phyloP scores from a whole-genome alignment of 371 early-diverging fungal genomes.

The Rhizopus arrhizus region DNA sequence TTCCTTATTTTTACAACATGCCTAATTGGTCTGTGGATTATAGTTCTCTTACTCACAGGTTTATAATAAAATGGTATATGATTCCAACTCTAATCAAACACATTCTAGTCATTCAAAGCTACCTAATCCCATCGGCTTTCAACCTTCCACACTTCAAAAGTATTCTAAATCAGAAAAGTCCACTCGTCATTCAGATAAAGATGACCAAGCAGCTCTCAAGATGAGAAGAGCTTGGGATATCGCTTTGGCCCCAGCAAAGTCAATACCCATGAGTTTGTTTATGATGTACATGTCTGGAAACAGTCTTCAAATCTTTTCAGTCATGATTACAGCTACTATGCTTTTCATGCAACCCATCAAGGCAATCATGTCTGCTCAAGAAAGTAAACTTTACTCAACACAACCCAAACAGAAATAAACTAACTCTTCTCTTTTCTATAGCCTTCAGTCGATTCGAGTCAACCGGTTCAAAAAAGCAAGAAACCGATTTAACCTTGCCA shows the following conservation, averaged over 20 bases:
- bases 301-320: conserved; percentile 91
- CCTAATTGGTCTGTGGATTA: conserved; percentile 44
- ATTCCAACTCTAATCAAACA: background rate
- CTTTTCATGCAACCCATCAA: conserved; percentile 86
- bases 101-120: conserved; percentile 14
- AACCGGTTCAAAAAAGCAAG: conserved; percentile 37
- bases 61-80: background rate
- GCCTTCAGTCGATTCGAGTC: conserved; percentile 73
- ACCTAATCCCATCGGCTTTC: conserved; percentile 43
- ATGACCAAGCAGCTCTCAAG: background rate
- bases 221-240: conserved; percentile 93
- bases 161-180: conserved; percentile 19
- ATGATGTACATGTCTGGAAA: conserved; percentile 99
- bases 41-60: conserved; percentile 37
- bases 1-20: conserved; percentile 14
- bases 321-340: conserved; percentile 92
- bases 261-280: conserved; percentile 94
- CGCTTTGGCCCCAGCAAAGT: conserved; percentile 90
- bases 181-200: background rate
- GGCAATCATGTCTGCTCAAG: conserved; percentile 72
- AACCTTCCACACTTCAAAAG: conserved; percentile 34
- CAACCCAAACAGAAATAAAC: background rate
- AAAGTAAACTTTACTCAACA: conserved; percentile 45
- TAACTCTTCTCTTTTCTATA: conserved; percentile 23
- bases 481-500: conserved; percentile 66